Percentiles rank a stretch among this genome's conserved stretches.
phyloP scores from a whole-genome alignment of 2,329 filamentous ascomycete species.

The Hortaea werneckii region DNA sequence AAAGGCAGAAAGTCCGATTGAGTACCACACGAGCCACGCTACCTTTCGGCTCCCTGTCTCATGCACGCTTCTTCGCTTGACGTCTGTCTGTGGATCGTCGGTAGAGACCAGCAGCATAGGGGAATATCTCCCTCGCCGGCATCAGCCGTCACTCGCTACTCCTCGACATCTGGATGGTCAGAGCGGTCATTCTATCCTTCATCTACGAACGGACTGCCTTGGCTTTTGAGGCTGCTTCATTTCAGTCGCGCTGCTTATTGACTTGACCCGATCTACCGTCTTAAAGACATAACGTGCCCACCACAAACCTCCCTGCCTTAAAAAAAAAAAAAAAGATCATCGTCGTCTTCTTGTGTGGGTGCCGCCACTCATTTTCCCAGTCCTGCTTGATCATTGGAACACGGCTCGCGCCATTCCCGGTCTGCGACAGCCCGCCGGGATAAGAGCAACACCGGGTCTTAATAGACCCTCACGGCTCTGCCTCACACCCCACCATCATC shows the following conservation, averaged over 20 bases:
- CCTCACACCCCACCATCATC: slow-evolving; percentile 6
- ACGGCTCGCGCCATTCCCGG: slow-evolving; percentile 17
- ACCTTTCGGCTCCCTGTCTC: slow-evolving; percentile 10
- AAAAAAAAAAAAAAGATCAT: too few relatives aligned
- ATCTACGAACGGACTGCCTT: too few relatives aligned
- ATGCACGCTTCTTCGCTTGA: slow-evolving; percentile 16
- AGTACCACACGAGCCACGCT: slow-evolving; percentile 13
- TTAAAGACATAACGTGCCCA: too few relatives aligned
- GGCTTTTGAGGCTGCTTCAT: too few relatives aligned
- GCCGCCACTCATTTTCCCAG: slow-evolving; percentile 6
- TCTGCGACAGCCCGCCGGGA: slow-evolving; percentile 10
- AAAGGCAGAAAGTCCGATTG: slow-evolving; percentile 24
- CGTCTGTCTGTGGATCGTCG: slow-evolving; percentile 15
- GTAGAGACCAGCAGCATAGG: not conserved
- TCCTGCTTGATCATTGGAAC: slow-evolving; percentile 1
- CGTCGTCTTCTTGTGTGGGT: slow-evolving; percentile 1
- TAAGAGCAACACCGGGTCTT: slow-evolving; percentile 6
- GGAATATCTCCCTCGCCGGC: not conserved
- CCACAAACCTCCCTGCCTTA: too few relatives aligned
- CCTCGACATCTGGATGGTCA: too few relatives aligned
- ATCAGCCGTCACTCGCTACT: not conserved
- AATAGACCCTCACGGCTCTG: slow-evolving; percentile 4
- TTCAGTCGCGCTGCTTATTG: too few relatives aligned
- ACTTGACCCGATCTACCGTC: too few relatives aligned
- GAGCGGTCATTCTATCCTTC: too few relatives aligned